Evolutionary conservation across 2,329 filamentous ascomycete genomes (phyloP).

Genomic region (Acephala macrosclerotiorum): DNA sequence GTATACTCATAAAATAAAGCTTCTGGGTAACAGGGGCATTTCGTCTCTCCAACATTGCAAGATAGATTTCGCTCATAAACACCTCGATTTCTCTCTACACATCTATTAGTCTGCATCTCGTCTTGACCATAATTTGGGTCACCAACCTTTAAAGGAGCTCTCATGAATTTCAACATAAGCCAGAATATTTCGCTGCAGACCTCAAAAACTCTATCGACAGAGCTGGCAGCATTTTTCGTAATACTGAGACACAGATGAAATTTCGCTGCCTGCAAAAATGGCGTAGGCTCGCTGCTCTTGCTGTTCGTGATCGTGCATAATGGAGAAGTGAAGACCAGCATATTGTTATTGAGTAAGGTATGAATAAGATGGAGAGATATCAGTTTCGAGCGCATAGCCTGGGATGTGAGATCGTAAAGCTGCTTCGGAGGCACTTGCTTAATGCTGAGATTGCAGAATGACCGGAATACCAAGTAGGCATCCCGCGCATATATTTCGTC

Average conservation of each 20-base stretch:
- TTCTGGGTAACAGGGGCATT: conserved; percentile 91
- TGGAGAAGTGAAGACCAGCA: conserved; percentile 88
- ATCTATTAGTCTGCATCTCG: conserved; percentile 21
- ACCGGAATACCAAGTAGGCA: conserved; percentile 95
- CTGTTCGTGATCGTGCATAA: conserved; percentile 92
- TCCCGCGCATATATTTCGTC: conserved; percentile 98
- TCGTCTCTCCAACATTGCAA: conserved; percentile 87
- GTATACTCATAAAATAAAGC: conserved; percentile 85
- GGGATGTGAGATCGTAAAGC: conserved; percentile 88
- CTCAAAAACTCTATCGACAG: conserved; percentile 90
- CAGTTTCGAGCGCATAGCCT: conserved; percentile 97
- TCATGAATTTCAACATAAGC: conserved; percentile 94
- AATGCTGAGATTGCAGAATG: conserved; percentile 96
- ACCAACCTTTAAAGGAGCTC: conserved; percentile 87
- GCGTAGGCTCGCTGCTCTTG: conserved; percentile 85
- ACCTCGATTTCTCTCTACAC: conserved; percentile 92
- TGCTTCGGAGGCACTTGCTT: conserved; percentile 91
- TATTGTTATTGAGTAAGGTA: conserved; percentile 93
- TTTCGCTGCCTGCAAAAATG: conserved; percentile 93
- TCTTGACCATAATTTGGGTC: neutral
- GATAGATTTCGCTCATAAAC: conserved; percentile 96
- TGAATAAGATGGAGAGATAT: conserved; percentile 96
- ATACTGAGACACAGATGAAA: conserved; percentile 96
- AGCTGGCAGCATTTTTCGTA: conserved; percentile 93
- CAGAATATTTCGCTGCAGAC: conserved; percentile 98